These are phyloP conservation scores for Leucosporidium scottii DNA, from an alignment of 768 basidiomycete species.

Conservation along the genomic window DNA sequence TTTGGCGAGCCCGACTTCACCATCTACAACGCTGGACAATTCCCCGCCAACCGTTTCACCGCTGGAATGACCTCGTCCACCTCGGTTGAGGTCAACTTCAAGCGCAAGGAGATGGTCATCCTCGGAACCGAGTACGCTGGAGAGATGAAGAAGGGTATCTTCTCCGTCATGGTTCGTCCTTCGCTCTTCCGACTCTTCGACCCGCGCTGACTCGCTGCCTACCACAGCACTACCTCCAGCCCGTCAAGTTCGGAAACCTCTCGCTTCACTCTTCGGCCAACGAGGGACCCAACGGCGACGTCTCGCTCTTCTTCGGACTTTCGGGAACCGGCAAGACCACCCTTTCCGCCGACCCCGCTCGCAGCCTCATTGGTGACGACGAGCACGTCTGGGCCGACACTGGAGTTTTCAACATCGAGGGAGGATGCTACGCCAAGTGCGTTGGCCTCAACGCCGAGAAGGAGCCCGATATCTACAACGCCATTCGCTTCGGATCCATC, in stretches of 20 bases:
- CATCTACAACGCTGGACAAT: constrained; percentile 99
- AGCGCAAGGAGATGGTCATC: constrained; percentile 99
- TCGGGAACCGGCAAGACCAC: constrained; percentile 99
- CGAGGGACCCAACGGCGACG: constrained; percentile 81
- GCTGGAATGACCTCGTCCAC: constrained; percentile 95
- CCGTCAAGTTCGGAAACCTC: constrained; percentile 95
- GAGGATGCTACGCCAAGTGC: constrained; percentile 97
- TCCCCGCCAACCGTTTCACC: constrained; percentile 99
- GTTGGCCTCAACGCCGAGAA: constrained; percentile 95
- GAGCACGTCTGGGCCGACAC: constrained; percentile 99
- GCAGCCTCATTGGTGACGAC: constrained; percentile 93
- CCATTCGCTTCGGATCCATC: constrained; percentile 90
- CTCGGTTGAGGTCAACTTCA: constrained; percentile 99
- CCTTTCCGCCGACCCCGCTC: constrained; percentile 88
- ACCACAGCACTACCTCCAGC: constrained; percentile 84
- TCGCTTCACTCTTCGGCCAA: constrained; percentile 98
- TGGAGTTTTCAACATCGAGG: constrained; percentile 99
- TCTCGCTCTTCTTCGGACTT: constrained; percentile 97
- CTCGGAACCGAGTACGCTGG: constrained; percentile 56
- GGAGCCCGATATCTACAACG: constrained; percentile 95
- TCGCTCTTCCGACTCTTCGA: background rate
- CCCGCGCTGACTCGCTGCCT: background rate
- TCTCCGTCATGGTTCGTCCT: constrained; percentile 79
- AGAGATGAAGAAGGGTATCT: constrained; percentile 99
- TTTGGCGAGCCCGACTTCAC: constrained; percentile 98